Evolutionary conservation across 1,284 basidiomycete species (phyloP).

Genomic region (Ustanciosporium gigantosporum): DNA sequence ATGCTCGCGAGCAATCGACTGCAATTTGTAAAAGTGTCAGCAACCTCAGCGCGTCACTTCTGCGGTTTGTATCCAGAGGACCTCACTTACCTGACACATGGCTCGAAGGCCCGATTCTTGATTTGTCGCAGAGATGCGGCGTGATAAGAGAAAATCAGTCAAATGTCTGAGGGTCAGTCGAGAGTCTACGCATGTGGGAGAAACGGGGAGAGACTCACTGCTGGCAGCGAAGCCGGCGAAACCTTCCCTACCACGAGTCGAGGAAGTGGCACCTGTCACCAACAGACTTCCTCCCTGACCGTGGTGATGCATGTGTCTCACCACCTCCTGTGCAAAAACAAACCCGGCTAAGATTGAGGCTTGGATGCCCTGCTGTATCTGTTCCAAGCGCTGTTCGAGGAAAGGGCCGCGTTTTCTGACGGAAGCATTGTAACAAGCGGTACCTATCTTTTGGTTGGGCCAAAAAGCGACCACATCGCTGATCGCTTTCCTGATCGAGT

Average conservation of each 20-base stretch:
- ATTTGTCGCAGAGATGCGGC: too few species aligned
- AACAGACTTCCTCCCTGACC: conserved; percentile 35
- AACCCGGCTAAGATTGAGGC: conserved; percentile 42
- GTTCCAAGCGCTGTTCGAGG: conserved; percentile 20
- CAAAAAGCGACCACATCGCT: conserved; percentile 14
- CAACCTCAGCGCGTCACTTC: too few species aligned
- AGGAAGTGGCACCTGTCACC: conserved; percentile 48
- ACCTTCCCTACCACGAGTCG: conserved; percentile 37
- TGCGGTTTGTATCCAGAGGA: neutral
- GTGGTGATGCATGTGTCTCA: conserved; percentile 21
- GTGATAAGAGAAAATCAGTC: neutral
- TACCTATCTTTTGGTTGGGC: conserved; percentile 39
- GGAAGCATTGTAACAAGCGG: conserved; percentile 46
- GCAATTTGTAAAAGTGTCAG: too few species aligned
- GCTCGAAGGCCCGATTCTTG: conserved; percentile 33
- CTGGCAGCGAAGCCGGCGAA: conserved; percentile 49
- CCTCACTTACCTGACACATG: conserved; percentile 36
- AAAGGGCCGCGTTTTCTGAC: conserved; percentile 40
- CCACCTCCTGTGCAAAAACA: conserved; percentile 35
- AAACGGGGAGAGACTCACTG: conserved; percentile 12
- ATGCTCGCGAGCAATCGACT: conserved; percentile 43
- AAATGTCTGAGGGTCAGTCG: neutral
- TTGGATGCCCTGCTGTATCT: conserved; percentile 32
- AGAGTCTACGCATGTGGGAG: too few species aligned
- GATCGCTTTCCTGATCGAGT: conserved; percentile 16